These are phyloP conservation scores for Vicia faba DNA, from an alignment of 306 rosid species.

Conservation along the genomic window DNA sequence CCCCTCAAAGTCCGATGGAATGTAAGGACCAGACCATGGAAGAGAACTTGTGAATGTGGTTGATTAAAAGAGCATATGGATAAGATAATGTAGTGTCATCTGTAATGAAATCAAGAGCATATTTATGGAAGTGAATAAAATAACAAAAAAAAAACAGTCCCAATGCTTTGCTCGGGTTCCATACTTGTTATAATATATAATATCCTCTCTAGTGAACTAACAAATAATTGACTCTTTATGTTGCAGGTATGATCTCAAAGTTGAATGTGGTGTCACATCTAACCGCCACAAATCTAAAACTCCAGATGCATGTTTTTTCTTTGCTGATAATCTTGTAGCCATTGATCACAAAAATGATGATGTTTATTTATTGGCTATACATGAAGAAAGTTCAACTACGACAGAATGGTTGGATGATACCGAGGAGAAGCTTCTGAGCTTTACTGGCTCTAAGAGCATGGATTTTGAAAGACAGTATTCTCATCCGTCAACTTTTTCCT, in stretches of 20 bases:
- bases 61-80: constrained; percentile 1
- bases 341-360: constrained; percentile 80
- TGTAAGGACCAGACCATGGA: background rate
- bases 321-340: constrained; percentile 81
- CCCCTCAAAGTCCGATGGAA: background rate
- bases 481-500: constrained; percentile 37
- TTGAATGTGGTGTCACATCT: constrained; percentile 70
- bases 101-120: constrained; percentile 3
- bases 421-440: constrained; percentile 66
- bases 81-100: background rate
- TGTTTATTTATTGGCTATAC: constrained; percentile 77
- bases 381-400: constrained; percentile 48
- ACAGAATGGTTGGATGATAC: constrained; percentile 74
- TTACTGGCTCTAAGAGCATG: constrained; percentile 47
- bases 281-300: constrained; percentile 77
- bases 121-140: background rate
- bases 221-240: constrained; percentile 37
- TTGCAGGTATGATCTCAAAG: constrained; percentile 91
- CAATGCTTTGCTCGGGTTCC: background rate
- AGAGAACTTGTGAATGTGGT: background rate
- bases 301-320: constrained; percentile 98
- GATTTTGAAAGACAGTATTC: constrained; percentile 41
- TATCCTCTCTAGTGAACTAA: constrained; percentile 27
- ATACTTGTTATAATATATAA: constrained; percentile 4
- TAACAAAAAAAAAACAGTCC: background rate